Evolutionary conservation across 768 basidiomycete genomes (phyloP), one percentile per base, ranked within the genome.

Genomic region (Ramaria rubella): DNA sequence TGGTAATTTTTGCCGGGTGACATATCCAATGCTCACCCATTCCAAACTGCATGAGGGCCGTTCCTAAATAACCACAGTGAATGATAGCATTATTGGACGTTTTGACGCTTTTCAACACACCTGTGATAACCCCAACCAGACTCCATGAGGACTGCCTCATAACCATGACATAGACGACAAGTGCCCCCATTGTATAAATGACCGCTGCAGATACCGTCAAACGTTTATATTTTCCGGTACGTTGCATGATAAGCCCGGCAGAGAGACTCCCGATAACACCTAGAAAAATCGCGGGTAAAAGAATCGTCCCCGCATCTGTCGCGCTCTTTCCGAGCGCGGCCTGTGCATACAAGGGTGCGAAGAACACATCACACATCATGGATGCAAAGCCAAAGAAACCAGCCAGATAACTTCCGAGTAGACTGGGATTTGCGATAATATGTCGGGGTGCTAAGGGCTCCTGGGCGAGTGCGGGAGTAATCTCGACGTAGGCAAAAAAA

Each of bases 361-460:
- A 75, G 70, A 81, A 86, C 12, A 82, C 52, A 61, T 76, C 66
- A 34, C 73, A 66, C 56, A 81, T 71, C 2, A 63, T 67, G 5
- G 76, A 66, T 0, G 74, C 80, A 15, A 79, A 70, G 1, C 72
- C 73, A 62, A 84, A 83, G 63, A 84, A 75, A 67, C 84, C 83
- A 63, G 75, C 74, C n/a, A 81, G 62, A 65, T 83, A 85, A 44
- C 73, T 73, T 12, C 79, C 79, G 29, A 82, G 69, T 21, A 84
- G 72, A 17, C 76, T 68, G 3, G 68, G 70, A 62, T 78, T 75
- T 51, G 73, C 66, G 44, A 82, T 73, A 63, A 86, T 82, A 24
- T 76, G 70, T 54, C 69, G 70, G 0, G 84, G 83, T 0, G 80
- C 81, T 60, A 85, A 79, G 3, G 83, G 83, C 64, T 85, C 83